phyloP scores from a whole-genome alignment of 441 rosid genomes.

The Mallotus repandus region DNA sequence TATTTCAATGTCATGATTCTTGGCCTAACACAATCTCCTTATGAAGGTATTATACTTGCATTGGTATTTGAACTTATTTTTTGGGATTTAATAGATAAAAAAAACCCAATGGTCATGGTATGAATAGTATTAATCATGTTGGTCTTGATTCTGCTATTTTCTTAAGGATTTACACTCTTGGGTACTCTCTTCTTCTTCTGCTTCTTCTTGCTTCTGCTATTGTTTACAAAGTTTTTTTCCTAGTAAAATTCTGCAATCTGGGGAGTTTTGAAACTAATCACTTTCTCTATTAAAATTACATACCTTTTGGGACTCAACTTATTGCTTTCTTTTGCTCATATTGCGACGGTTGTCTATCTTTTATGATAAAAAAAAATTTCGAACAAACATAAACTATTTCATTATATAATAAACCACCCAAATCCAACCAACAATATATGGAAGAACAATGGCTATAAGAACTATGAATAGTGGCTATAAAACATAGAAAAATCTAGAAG shows the following conservation, averaged over 20 bases:
- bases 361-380: no score
- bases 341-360: no score
- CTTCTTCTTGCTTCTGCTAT: neutral
- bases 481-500: no score
- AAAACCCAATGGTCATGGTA: no score
- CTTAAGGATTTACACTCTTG: conserved; percentile 85
- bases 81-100: neutral
- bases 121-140: conserved; percentile 60
- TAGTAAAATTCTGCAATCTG: neutral
- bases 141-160: conserved; percentile 96
- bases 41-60: conserved; percentile 60
- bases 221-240: neutral
- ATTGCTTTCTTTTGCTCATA: no score
- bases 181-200: conserved; percentile 40
- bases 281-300: no score
- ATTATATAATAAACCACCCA: no score
- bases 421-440: no score
- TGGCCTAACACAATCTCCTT: conserved; percentile 97
- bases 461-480: no score
- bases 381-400: no score
- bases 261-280: neutral
- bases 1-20: conserved; percentile 98
- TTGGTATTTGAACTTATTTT: neutral
- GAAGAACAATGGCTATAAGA: no score
- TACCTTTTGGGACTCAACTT: no score